phyloP scores from a whole-genome alignment of 192 early-diverging fungal genomes.

The Coemansia sp. region DNA sequence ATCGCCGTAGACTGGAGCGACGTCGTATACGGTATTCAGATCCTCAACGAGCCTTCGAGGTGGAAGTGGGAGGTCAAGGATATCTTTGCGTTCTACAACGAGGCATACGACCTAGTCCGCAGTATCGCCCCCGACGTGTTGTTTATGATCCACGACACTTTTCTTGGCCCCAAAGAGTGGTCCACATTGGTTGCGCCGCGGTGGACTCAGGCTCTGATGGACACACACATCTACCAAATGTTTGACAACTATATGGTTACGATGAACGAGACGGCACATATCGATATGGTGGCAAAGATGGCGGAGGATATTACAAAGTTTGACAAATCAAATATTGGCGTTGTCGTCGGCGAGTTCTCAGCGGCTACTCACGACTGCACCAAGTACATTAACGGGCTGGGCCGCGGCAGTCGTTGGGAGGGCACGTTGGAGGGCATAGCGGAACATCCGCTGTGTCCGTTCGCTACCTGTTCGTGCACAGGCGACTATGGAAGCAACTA shows the following conservation, averaged over 20 bases:
- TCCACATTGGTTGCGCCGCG: conserved; percentile 28
- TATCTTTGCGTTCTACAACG: conserved; percentile 55
- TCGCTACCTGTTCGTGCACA: conserved; percentile 60
- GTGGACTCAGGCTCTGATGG: conserved; percentile 56
- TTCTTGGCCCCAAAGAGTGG: conserved; percentile 57
- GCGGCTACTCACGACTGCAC: conserved; percentile 75
- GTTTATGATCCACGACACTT: conserved; percentile 58
- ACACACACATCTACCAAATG: conserved; percentile 61
- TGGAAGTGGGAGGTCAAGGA: conserved; percentile 49
- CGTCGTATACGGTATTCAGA: conserved; percentile 52
- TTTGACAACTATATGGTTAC: conserved; percentile 54
- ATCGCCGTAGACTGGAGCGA: conserved; percentile 58
- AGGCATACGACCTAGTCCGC: conserved; percentile 51
- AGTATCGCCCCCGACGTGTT: conserved; percentile 29
- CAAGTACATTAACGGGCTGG: conserved; percentile 72
- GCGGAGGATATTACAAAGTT: conserved; percentile 44
- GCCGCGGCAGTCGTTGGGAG: conserved; percentile 65
- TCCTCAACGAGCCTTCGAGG: conserved; percentile 54
- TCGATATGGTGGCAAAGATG: conserved; percentile 43
- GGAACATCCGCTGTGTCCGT: conserved; percentile 45
- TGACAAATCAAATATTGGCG: conserved; percentile 55
- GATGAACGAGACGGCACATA: conserved; percentile 40
- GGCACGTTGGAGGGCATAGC: conserved; percentile 55
- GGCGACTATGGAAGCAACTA: conserved; percentile 57
- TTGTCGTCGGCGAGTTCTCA: conserved; percentile 77